A percentile compares a stretch with the other conserved stretches of the same genome.
These are phyloP conservation scores for Nitzschia sp. DNA, from an alignment of 108 stramenopile genomes.

Conservation along the genomic window DNA sequence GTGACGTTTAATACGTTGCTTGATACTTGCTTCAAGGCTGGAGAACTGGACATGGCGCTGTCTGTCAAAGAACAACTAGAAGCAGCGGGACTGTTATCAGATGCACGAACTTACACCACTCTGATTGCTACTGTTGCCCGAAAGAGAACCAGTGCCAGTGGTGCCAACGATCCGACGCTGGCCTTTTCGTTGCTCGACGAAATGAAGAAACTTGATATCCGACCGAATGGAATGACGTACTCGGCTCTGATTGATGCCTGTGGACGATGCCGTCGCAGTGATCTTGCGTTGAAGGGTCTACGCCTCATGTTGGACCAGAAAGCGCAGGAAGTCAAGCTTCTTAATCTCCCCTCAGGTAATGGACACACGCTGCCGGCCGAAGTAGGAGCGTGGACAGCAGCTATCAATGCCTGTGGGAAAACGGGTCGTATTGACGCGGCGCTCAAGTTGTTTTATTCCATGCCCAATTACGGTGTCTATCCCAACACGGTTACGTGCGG, in stretches of 20 bases:
- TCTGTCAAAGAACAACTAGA: conserved; percentile 52
- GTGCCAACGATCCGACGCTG: conserved; percentile 65
- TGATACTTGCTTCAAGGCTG: conserved; percentile 76
- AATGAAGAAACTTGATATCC: conserved; percentile 62
- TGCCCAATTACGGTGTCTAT: conserved; percentile 71
- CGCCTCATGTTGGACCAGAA: conserved; percentile 63
- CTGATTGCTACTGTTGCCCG: conserved; percentile 84
- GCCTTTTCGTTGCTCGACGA: conserved; percentile 76
- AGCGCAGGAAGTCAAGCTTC: background rate
- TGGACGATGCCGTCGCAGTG: conserved; percentile 64
- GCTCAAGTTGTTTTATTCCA: conserved; percentile 65
- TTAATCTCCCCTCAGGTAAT: conserved; percentile 6
- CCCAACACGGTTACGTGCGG: conserved; percentile 86
- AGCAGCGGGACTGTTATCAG: conserved; percentile 50
- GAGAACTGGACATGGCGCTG: conserved; percentile 71
- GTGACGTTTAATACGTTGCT: conserved; percentile 87
- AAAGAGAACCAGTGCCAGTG: conserved; percentile 35
- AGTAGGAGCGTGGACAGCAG: conserved; percentile 90
- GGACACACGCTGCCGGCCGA: conserved; percentile 47
- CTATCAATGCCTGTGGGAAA: conserved; percentile 90
- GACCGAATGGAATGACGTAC: conserved; percentile 86
- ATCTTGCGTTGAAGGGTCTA: conserved; percentile 82
- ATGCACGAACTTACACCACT: conserved; percentile 78
- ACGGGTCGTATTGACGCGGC: conserved; percentile 76
- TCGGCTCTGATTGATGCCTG: conserved; percentile 87